Percentiles rank a stretch among this genome's conserved stretches.
Evolutionary conservation across 495 filamentous ascomycete genomes (phyloP).

Genomic region (Podospora pseudoanserina): DNA sequence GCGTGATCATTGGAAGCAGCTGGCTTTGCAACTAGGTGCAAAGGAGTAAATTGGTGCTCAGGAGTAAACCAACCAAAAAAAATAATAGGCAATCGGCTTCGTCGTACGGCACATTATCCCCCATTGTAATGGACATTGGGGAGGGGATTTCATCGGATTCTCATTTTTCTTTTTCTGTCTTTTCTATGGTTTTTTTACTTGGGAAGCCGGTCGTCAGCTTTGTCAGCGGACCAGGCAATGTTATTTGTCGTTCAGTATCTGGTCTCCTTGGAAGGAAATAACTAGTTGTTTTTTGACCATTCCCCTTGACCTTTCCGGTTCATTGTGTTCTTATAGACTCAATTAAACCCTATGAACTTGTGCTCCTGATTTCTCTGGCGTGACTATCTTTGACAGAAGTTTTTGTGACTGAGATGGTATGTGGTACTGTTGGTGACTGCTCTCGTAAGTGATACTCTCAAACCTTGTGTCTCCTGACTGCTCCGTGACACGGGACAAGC

Average conservation of each 20-base stretch:
- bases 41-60: conserved; percentile 30
- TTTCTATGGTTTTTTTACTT: conserved; percentile 7
- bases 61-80: conserved; percentile 2
- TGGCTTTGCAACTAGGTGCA: conserved; percentile 45
- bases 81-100: conserved; percentile 29
- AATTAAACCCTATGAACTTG: neutral
- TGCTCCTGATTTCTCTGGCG: too few relatives aligned
- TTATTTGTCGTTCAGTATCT: neutral
- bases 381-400: neutral
- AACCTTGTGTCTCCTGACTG: too few relatives aligned
- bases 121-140: conserved; percentile 26
- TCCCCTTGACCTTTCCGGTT: neutral
- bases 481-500: too few relatives aligned
- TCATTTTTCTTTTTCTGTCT: conserved; percentile 10
- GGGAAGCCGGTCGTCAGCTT: conserved; percentile 2
- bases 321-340: conserved; percentile 1
- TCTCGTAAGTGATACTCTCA: too few relatives aligned
- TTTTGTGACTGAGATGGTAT: neutral
- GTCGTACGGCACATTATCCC: conserved; percentile 32
- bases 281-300: neutral
- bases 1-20: conserved; percentile 56
- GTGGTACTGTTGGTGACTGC: too few relatives aligned
- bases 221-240: conserved; percentile 3
- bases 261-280: conserved; percentile 8
- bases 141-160: conserved; percentile 26